Evolutionary conservation across 2,329 filamentous ascomycete genomes (phyloP).

Genomic region (Aureobasidium lini): DNA sequence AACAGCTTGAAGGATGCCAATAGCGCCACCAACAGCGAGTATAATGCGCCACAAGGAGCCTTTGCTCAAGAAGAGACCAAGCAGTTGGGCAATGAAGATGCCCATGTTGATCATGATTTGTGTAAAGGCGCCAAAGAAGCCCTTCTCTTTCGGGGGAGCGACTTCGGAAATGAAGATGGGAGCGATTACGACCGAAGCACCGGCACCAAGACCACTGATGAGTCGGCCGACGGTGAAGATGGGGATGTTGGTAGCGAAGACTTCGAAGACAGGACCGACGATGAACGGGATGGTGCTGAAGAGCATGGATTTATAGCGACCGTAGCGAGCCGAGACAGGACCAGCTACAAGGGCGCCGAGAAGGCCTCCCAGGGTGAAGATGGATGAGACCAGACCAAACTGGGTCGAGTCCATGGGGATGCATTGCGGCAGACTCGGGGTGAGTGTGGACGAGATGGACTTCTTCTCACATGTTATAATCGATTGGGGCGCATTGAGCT

Average conservation of each 20-base stretch:
- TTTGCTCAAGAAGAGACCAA: slow-evolving; percentile 82
- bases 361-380: slow-evolving; percentile 86
- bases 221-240: slow-evolving; percentile 68
- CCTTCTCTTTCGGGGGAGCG: slow-evolving; percentile 54
- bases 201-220: slow-evolving; percentile 74
- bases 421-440: slow-evolving; percentile 56
- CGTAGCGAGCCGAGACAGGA: slow-evolving; percentile 67
- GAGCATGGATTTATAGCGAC: slow-evolving; percentile 69
- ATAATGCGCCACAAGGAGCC: slow-evolving; percentile 78
- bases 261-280: slow-evolving; percentile 67
- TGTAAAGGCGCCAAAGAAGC: slow-evolving; percentile 74
- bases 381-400: slow-evolving; percentile 80
- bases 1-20: slow-evolving; percentile 60
- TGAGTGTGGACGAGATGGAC: slow-evolving; percentile 30
- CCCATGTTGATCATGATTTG: slow-evolving; percentile 87
- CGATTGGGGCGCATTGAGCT: slow-evolving; percentile 91
- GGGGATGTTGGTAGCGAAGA: slow-evolving; percentile 59
- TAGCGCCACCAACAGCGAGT: slow-evolving; percentile 60
- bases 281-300: slow-evolving; percentile 70
- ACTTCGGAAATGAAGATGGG: slow-evolving; percentile 93
- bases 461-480: slow-evolving; percentile 78
- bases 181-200: slow-evolving; percentile 84
- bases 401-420: slow-evolving; percentile 78
- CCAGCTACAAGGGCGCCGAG: slow-evolving; percentile 74
- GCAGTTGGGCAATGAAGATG: slow-evolving; percentile 71